Conservation (phyloP, 73 alveolate genomes). For the Paramecium tetraurelia region DNA sequence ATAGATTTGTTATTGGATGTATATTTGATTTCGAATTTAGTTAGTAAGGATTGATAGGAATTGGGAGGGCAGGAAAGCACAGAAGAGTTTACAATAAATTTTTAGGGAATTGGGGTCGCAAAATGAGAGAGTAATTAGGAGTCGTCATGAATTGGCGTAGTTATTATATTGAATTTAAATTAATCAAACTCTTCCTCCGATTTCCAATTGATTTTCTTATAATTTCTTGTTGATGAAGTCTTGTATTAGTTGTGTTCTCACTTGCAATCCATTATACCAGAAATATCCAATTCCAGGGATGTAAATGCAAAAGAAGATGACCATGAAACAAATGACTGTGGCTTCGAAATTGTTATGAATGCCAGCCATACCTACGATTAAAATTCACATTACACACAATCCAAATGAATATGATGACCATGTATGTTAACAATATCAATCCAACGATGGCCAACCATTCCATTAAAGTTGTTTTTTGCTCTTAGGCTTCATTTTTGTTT, state of each 20-base stretch:
- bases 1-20: not conserved
- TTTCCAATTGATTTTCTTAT: not conserved
- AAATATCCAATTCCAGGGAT: constrained; percentile 3
- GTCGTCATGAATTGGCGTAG: not conserved
- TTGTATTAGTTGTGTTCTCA: not conserved
- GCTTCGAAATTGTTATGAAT: not conserved
- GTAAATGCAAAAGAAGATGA: not conserved
- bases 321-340: constrained; percentile 2
- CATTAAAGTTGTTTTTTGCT: not conserved
- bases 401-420: constrained; percentile 4
- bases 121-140: not conserved
- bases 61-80: not conserved
- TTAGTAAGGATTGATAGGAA: not conserved
- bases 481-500: not conserved
- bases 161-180: not conserved
- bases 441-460: constrained; percentile 42
- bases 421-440: not conserved
- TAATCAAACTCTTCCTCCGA: constrained; percentile 26
- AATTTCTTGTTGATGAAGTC: not conserved
- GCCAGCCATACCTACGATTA: constrained; percentile 26
- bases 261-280: not conserved
- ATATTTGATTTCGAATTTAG: not conserved
- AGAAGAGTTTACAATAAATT: not conserved
- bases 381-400: not conserved
- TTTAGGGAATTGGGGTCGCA: not conserved